phyloP scores from a whole-genome alignment of 306 rosid genomes.

The Malus orientalis region DNA sequence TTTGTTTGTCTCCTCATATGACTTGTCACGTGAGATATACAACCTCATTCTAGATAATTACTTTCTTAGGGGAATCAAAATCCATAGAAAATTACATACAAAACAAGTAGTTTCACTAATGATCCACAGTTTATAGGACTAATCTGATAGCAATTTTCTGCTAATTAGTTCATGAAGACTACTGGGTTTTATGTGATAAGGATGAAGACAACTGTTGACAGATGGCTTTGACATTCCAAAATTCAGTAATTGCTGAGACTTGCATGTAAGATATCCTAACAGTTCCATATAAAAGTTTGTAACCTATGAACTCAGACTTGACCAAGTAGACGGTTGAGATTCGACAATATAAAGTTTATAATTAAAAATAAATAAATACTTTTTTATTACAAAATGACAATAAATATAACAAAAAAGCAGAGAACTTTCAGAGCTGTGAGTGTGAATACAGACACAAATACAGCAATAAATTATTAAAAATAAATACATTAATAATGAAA shows the following conservation, averaged over 20 bases:
- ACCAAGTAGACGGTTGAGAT: constrained; percentile 4
- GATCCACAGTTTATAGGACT: not conserved
- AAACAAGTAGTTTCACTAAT: not conserved
- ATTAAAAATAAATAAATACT: not conserved
- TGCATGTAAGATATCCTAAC: not conserved
- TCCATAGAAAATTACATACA: not conserved
- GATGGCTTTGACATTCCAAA: not conserved
- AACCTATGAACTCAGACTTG: not conserved
- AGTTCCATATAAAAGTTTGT: not conserved
- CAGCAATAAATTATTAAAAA: constrained; percentile 4
- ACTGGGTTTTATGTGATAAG: not conserved
- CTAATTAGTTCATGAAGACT: not conserved
- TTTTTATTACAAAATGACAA: not conserved
- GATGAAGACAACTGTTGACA: not conserved
- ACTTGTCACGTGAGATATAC: not conserved
- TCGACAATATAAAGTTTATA: not conserved
- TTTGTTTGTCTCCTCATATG: no score
- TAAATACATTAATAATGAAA: not conserved
- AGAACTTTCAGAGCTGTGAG: not conserved
- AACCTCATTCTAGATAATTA: no score
- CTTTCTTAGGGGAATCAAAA: not conserved
- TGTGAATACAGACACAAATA: constrained; percentile 1
- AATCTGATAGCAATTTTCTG: not conserved
- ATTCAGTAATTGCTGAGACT: not conserved
- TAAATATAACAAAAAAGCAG: not conserved